Base-by-base conservation (phyloP, 2,329 filamentous ascomycete genomes). In the Penicillium sp. region DNA sequence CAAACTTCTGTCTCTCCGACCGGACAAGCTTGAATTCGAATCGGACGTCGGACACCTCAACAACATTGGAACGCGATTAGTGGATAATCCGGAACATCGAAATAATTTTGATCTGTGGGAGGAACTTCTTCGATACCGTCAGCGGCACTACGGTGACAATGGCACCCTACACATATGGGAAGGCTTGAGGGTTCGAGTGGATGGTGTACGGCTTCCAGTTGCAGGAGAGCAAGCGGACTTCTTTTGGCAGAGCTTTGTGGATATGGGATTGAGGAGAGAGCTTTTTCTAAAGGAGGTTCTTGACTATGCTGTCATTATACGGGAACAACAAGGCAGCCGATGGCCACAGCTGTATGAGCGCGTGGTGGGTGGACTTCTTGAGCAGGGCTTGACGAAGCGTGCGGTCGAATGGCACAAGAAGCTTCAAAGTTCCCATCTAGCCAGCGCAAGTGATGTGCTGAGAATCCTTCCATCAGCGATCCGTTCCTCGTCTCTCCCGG, bases 61-160 rank as follows among this genome's bases (percentile, higher is more conserved):
- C 33, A 64, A 68, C n/a, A 60, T 74, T 50, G 73, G 75, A 36
- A 67, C 64, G 23, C 74, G 75, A 41, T 61, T 79, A 31, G 65
- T 78, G 31, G 76, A 80, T 50, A 57, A 66, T 36, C 63, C 70
- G 5, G 59, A 51, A 5, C 58, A 67, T 57, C 64, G 63, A 25
- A 58, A 70, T 41, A 70, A 79, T 60, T 72, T 78, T 52, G 64
- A 69, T n/a, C 67, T 79, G 15, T 80, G 78, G 78, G 72, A 73
- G 40, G 72, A 79, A 43, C 62, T 80, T 27, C 67, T 80, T n/a
- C 65, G 70, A 11, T 77, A 76, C 59, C 72, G 75, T 27, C 75
- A 76, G 58, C 75, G 76, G 3, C 72, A 73, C 53, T 73, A 78
- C 61, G 78, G 77, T 11, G 69, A 75, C 27, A 61, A 72, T 46